Evolutionary conservation across 2,329 filamentous ascomycete species (phyloP).

Genomic region (Lachnellula cervina): DNA sequence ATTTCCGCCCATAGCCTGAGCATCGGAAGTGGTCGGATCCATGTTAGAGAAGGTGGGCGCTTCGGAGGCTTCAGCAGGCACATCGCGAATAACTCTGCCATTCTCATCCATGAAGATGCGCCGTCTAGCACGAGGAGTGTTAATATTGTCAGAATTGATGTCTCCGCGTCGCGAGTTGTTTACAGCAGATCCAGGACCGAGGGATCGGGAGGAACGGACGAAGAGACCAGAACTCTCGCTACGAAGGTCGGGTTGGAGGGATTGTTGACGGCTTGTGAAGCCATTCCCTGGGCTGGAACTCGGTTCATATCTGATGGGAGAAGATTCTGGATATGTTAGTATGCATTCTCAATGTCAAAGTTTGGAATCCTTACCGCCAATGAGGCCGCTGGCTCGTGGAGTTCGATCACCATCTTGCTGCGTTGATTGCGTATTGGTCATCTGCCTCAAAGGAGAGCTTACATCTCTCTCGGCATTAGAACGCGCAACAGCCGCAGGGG

Average conservation of each 20-base stretch:
- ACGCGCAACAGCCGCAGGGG: conserved; percentile 42
- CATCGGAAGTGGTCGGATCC: conserved; percentile 86
- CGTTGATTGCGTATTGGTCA: conserved; percentile 51
- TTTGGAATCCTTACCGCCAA: conserved; percentile 53
- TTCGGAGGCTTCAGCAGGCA: conserved; percentile 48
- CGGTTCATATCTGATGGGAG: conserved; percentile 83
- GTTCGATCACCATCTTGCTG: conserved; percentile 61
- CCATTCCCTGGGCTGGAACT: conserved; percentile 79
- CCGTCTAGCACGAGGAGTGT: conserved; percentile 47
- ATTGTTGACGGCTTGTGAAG: conserved; percentile 33
- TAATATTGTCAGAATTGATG: conserved; percentile 72
- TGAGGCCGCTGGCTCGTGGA: conserved; percentile 55
- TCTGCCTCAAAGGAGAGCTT: conserved; percentile 57
- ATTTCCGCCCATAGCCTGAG: conserved; percentile 76
- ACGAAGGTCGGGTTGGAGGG: conserved; percentile 64
- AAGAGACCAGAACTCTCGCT: conserved; percentile 88
- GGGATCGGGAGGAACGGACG: conserved; percentile 58
- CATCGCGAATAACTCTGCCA: conserved; percentile 54
- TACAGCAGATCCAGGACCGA: conserved; percentile 42
- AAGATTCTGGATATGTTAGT: conserved; percentile 63
- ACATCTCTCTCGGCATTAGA: conserved; percentile 38
- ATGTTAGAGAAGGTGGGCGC: conserved; percentile 56
- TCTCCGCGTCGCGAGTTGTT: conserved; percentile 71
- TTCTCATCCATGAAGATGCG: conserved; percentile 53
- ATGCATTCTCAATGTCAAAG: conserved; percentile 1